phyloP scores from a whole-genome alignment of 2,329 filamentous ascomycete species.

The Colletotrichum sp. region DNA sequence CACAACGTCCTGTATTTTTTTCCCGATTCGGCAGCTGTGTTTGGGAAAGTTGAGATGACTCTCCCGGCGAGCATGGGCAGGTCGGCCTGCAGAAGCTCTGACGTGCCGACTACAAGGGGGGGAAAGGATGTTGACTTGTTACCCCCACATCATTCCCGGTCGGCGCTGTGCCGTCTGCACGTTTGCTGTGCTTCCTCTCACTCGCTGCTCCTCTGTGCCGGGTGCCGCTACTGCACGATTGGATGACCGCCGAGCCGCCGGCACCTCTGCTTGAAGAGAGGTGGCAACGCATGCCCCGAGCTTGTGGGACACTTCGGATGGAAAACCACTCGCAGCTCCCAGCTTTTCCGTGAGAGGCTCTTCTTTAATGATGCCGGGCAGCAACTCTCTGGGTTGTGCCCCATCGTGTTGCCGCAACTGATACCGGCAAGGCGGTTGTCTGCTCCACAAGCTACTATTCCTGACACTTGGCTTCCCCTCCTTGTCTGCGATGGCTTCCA shows the following conservation, averaged over 20 bases:
- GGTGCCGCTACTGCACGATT: neutral
- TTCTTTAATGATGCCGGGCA: neutral
- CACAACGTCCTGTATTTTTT: neutral
- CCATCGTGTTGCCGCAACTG: neutral
- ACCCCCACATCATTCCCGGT: neutral
- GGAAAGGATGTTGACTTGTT: neutral
- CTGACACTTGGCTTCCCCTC: neutral
- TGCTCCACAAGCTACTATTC: neutral
- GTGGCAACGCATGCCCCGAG: neutral
- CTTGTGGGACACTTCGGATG: neutral
- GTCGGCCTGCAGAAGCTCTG: neutral
- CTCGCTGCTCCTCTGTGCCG: neutral
- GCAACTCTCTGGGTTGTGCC: neutral
- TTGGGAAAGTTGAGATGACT: neutral
- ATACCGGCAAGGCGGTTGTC: neutral
- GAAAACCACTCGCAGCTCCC: neutral
- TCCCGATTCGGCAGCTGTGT: neutral
- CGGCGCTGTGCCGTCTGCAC: constrained; percentile 3
- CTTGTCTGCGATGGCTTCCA: neutral
- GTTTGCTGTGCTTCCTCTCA: neutral
- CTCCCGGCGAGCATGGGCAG: neutral
- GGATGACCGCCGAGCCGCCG: neutral
- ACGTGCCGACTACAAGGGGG: neutral
- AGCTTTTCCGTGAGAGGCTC: neutral
- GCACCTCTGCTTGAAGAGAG: neutral